Base-by-base conservation (phyloP, 805 yeast genomes). In the Sporopachydermia quercuum region DNA sequence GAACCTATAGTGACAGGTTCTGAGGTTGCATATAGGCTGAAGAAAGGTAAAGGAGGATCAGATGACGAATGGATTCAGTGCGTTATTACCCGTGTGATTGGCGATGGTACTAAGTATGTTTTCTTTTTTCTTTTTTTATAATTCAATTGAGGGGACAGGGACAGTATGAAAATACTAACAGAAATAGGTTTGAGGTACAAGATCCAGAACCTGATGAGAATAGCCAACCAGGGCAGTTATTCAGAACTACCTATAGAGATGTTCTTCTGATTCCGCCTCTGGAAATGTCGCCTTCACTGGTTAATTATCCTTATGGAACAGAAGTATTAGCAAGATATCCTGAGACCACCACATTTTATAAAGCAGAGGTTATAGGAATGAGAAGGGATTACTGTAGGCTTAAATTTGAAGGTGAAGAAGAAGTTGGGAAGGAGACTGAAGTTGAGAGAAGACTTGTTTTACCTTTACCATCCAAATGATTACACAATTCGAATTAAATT, bases 141-240 rank as follows among this genome's bases (percentile, higher is more conserved):
- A 8, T 5, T 8, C 16, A 8, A 5, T 19, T 16, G 13, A 11
- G n/a, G 30, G 13, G n/a, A n/a, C 8, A 23, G 13, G 8, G n/a
- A 23, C 30, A n/a, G 30, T 23, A 8, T 23, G 4, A 30, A 34
- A 27, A 40, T 43, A 37, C 45, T 53, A 11, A 49, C 43, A 23
- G 54, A 15, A 40, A 47, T 4, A 68, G 73, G 43, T 86, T 78
- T 54, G 97, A 91, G 58, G 87, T 91, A n/a, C 74, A 84, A 49
- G 98, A 91, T 56, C 96, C 97, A 0, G 98, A 91, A 52, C 97
- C 98, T 0, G 98, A 91, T 52, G 97, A 89, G 51, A 71, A 76
- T 48, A 83, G 81, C 45, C 84, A 87, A 42, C 81, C 87, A 3
- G 96, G 95, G 2, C 89, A 79, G 49, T 66, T 81, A 1, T 91